Evolutionary conservation across 2,329 filamentous ascomycete genomes (phyloP), one percentile per base, ranked within the genome.

Genomic region (Ploettnerulaceae sp.): DNA sequence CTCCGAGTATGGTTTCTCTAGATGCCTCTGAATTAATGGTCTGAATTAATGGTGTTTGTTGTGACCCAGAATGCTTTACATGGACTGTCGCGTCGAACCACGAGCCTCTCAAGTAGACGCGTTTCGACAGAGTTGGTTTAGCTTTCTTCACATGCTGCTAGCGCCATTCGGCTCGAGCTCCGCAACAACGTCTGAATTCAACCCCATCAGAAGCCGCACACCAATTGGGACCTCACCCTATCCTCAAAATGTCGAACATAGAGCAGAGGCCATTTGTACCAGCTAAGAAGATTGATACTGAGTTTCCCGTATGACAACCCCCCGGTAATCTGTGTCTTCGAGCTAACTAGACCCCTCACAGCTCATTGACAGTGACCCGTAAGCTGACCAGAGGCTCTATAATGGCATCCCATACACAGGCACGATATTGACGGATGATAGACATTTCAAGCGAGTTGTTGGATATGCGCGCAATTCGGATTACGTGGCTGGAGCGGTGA

Each of bases 301-400:
- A 93, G 51, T 97, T 87, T 68, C 91, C 91, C 49, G 93, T 97
- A 73, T 64, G 87, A 17, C 51, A 56, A 47, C 6, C 32, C 25
- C 34, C 48, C 60, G 22, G 8, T 35, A 12, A 21, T 9, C 25
- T 18, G 9, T 17, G 40, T 33, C 36, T 14, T n/a, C 4, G 35
- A 51, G 51, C 63, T 68, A 60, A 66, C 55, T n/a, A 61, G 50
- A 48, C 54, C 47, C 33, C 63, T 64, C 58, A 57, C 71, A 98
- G 93, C 86, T 97, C 73, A 97, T 98, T 71, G 93, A 98, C 75
- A 94, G 88, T 74, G 93, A 98, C 71, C 93, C 93, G 90, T 96
- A 90, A 66, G 84, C 53, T 47, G 11, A 48, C 57, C 48, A 49
- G n/a, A n/a, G 32, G 44, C 24, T 36, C 20, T 20, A 38, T 29